Evolutionary conservation across 257 asterid species (phyloP), one percentile per base, ranked within the genome.

Genomic region (Solanum paucissectum): DNA sequence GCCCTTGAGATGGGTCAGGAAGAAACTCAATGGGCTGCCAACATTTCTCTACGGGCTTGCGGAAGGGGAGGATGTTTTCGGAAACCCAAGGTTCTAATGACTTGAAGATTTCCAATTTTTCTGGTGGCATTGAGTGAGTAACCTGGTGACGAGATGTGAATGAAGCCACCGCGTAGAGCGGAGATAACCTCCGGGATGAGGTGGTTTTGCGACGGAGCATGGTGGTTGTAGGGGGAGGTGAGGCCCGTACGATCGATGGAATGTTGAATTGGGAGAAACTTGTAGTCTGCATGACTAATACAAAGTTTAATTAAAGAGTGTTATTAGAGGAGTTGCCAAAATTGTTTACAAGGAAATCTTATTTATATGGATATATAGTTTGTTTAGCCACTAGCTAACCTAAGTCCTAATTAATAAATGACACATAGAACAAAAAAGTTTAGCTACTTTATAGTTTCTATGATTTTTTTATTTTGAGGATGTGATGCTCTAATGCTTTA

Each of bases 11-110:
- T 40, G 93, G 66, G 34, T 92, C 89, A 1, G 94, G 93, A 20
- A 92, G 90, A 84, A 89, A 86, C 34, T 92, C 90, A 21, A 12
- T 87, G 55, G 94, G 92, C 86, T 92, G 93, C 93, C 93, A 92
- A 55, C 90, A 52, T 87, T 77, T 86, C 33, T 90, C 92, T 0
- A 92, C 87, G 49, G 94, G 94, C 89, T 90, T 89, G 11, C 84
- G 87, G 13, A 89, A 46, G 3, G 89, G 88, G 40, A 90, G 91
- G n/a, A 90, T 1, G 9, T 46, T 9, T 5, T 62, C 20, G 9
- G 92, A 58, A 44, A 87, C 91, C 93, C 93, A 90, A 40, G 91
- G 27, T 68, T 92, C 94, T 13, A 91, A 88, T 2, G 94, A 90
- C 79, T 88, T 89, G 64, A 90, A 90, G 2, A 91, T 10, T 49